phyloP scores from a whole-genome alignment of 2,329 filamentous ascomycete species.

The Cercospora sp. region DNA sequence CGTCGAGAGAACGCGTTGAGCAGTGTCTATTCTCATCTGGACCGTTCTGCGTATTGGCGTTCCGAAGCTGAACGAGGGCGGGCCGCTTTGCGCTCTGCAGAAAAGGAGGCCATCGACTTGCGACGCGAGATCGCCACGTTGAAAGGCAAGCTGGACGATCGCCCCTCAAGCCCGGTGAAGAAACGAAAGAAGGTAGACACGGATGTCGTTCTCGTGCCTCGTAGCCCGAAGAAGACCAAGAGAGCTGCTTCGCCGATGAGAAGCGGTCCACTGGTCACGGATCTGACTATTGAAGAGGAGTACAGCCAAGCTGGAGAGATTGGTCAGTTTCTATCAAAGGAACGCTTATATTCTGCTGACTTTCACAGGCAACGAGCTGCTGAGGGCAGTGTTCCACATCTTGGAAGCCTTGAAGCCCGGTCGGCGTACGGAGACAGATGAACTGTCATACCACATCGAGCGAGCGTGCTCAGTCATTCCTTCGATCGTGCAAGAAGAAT shows the following conservation, averaged over 20 bases:
- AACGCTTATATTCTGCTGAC: conserved; percentile 8
- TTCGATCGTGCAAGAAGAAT: conserved; percentile 27
- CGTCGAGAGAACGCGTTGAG: conserved; percentile 30
- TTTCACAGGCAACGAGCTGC: conserved; percentile 29
- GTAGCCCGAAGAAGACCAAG: conserved; percentile 31
- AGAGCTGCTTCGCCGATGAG: conserved; percentile 21
- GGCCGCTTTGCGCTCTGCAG: conserved; percentile 19
- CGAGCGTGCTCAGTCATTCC: conserved; percentile 29
- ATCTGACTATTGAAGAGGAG: conserved; percentile 15
- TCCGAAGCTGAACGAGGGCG: conserved; percentile 33
- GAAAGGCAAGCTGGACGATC: conserved; percentile 27
- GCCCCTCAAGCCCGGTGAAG: conserved; percentile 21
- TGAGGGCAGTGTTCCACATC: conserved; percentile 35
- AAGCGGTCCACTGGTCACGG: background rate
- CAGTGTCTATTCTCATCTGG: conserved; percentile 40
- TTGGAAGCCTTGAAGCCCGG: conserved; percentile 31
- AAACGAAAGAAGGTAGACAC: conserved; percentile 36
- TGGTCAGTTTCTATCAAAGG: conserved; percentile 20
- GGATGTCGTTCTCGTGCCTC: conserved; percentile 30
- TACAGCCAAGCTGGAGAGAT: conserved; percentile 29
- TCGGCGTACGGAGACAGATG: conserved; percentile 21
- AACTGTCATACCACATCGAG: conserved; percentile 34
- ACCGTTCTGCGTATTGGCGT: conserved; percentile 45
- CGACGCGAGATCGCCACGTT: conserved; percentile 30
- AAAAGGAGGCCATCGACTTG: conserved; percentile 29